Base-by-base conservation (phyloP, 139 green algal species). In the Spirogloea muscicola region DNA sequence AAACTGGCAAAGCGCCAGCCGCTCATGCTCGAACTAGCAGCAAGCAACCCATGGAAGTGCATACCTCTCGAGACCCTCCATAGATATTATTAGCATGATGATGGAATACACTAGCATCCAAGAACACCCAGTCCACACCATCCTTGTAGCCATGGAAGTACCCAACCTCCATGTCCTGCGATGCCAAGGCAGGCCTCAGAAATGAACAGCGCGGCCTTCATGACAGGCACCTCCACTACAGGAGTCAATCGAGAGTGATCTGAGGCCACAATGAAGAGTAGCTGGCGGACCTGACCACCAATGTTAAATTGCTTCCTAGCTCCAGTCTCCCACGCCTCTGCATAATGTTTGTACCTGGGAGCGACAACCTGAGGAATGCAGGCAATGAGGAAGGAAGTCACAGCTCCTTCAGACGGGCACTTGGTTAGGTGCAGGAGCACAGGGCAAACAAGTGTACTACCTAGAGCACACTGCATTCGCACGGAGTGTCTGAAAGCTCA, bases 121-220 rank as follows among this genome's bases (percentile, higher is more conserved):
- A 85, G 84, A 92, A 94, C 29, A 94, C 87, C 59, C 77, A 95
- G 81, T 95, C 90, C 21, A 96, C 90, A n/a, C 64, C 74, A 36
- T 90, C 52, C 6, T 80, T 58, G 57, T 88, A 85, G 57, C 72
- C 9, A 76, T 94, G 90, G 72, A 85, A 87, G 81, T 85, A 94
- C 46, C 62, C 51, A 9, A 93, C 87, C 76, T 83, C 76, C 69
- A 75, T 65, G 43, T 80, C 68, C 76, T 80, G 69, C 70, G n/a
- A 57, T 9, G 38, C n/a, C 13, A 27, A 72, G 44, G 36, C 57
- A 13, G 57, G 36, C 33, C 57, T 13, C 57, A 44, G 13, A 18
- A 65, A 16, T 16, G 13, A 65, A 65, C 57, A 10, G 31, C 13
- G 29, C n/a, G n/a, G n/a, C n/a, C n/a, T n/a, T n/a, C n/a, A n/a